Percentiles rank a stretch among this genome's conserved stretches.
Conservation (phyloP, 306 rosid species). For the Herpetospermum pedunculosum region DNA sequence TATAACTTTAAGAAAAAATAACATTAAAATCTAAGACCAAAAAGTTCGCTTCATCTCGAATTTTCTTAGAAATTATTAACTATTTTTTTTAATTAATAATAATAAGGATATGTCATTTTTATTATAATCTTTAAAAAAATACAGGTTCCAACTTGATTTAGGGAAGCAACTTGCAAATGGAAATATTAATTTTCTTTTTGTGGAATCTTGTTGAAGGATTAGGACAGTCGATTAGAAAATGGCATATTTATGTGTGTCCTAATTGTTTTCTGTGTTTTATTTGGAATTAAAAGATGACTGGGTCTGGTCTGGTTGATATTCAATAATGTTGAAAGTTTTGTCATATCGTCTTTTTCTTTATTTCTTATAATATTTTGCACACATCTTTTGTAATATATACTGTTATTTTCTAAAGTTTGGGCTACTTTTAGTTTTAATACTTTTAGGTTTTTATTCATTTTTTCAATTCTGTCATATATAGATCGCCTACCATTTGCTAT, state of each 20-base stretch:
- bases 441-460: not conserved
- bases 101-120: not conserved
- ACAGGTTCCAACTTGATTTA: not conserved
- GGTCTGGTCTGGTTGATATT: not conserved
- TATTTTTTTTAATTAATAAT: not conserved
- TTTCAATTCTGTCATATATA: not conserved
- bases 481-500: too few relatives aligned
- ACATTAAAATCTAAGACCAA: not conserved
- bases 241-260: not conserved
- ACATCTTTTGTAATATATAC: not conserved
- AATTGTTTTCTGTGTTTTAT: not conserved
- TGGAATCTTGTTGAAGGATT: not conserved
- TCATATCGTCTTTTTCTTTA: not conserved
- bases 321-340: not conserved
- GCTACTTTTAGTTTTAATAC: not conserved
- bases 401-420: not conserved
- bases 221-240: not conserved
- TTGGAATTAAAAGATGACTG: not conserved
- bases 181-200: not conserved
- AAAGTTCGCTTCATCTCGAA: not conserved
- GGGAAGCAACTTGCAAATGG: slow-evolving; percentile 3
- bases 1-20: not conserved
- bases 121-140: not conserved
- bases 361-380: not conserved
- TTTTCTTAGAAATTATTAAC: not conserved